Conservation (phyloP, 345 rosid genomes). For the Hypericum androsaemum region DNA sequence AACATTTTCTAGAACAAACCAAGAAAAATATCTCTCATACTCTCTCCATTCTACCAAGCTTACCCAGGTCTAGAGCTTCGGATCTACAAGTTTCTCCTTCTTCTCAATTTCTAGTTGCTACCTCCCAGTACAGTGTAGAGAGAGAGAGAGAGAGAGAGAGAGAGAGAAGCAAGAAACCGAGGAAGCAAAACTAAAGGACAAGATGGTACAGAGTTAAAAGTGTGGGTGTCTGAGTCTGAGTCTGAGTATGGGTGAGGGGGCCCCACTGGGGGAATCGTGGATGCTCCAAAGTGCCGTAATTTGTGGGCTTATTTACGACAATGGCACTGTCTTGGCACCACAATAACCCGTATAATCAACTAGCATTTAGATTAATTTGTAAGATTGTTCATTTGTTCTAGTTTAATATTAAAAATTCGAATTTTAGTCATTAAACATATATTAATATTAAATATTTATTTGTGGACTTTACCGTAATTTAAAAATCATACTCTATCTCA, state of each 20-base stretch:
- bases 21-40: no score
- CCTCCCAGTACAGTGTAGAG: no score
- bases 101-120: not conserved
- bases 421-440: no score
- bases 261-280: slow-evolving; percentile 8
- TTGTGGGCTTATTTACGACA: slow-evolving; percentile 15
- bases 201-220: slow-evolving; percentile 17
- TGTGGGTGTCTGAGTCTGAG: slow-evolving; percentile 9
- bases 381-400: no score
- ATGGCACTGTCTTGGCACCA: slow-evolving; percentile 11
- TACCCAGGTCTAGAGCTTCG: slow-evolving; percentile 24
- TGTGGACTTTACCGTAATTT: no score
- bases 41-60: not conserved
- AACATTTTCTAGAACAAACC: no score
- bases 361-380: no score
- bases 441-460: no score
- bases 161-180: slow-evolving; percentile 3
- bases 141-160: slow-evolving; percentile 2
- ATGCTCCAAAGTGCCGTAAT: slow-evolving; percentile 9
- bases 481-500: no score
- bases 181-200: slow-evolving; percentile 12
- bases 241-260: not conserved
- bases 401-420: no score
- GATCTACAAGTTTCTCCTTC: slow-evolving; percentile 30
- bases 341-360: no score